phyloP scores from a whole-genome alignment of 768 basidiomycete species.

The Artomyces pyxidatus region DNA sequence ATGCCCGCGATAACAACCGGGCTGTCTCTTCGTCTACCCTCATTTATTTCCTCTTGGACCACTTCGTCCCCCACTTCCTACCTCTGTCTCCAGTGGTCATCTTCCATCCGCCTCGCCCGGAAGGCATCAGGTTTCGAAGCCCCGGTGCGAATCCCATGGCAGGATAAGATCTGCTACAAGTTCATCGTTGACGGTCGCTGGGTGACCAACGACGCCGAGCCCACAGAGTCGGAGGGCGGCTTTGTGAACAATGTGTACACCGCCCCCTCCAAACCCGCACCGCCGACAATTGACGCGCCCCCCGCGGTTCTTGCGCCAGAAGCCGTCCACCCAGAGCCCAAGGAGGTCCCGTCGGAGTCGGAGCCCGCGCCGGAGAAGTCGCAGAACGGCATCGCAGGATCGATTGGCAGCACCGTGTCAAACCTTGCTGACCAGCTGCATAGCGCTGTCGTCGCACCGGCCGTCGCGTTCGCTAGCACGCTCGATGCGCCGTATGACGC shows the following conservation, averaged over 20 bases:
- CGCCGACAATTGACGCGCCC: not conserved
- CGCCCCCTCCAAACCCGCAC: constrained; percentile 13
- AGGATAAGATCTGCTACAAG: constrained; percentile 24
- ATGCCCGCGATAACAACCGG: constrained; percentile 14
- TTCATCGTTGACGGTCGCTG: constrained; percentile 29
- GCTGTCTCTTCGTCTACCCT: constrained; percentile 14
- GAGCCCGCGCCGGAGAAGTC: constrained; percentile 1
- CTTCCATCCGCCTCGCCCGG: constrained; percentile 22
- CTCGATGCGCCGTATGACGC: constrained; percentile 1
- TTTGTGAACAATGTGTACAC: constrained; percentile 26
- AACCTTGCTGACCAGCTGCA: not conserved
- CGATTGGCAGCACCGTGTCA: not conserved
- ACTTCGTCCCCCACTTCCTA: constrained; percentile 3
- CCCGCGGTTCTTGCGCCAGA: not conserved
- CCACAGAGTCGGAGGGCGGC: constrained; percentile 22
- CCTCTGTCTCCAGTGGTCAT: constrained; percentile 18
- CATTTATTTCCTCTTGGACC: constrained; percentile 7
- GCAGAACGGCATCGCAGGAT: not conserved
- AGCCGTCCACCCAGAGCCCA: not conserved
- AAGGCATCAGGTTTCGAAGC: constrained; percentile 22
- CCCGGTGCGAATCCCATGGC: constrained; percentile 20
- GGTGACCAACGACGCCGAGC: constrained; percentile 20
- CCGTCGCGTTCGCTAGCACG: constrained; percentile 1
- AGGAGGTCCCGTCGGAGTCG: constrained; percentile 1
- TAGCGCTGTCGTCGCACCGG: not conserved